Evolutionary conservation across 2,329 filamentous ascomycete genomes (phyloP).

Genomic region (Xylaria sp.): DNA sequence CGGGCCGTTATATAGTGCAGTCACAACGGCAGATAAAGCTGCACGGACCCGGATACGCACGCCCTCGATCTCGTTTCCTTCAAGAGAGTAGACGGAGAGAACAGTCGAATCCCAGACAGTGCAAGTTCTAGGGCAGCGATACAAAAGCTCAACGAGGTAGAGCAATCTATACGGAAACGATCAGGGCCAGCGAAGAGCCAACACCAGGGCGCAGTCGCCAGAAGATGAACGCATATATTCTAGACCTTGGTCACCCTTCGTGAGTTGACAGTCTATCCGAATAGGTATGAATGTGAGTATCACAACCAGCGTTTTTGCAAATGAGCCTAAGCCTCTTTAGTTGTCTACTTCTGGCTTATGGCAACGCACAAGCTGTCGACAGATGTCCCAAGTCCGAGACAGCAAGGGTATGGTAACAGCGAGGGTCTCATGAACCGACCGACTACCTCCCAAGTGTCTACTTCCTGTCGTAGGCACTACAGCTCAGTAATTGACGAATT

Average conservation of each 20-base stretch:
- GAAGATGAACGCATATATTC: constrained; percentile 12
- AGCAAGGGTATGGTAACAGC: not conserved
- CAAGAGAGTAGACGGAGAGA: not conserved
- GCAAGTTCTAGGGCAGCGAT: not conserved
- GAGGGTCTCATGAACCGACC: constrained; percentile 1
- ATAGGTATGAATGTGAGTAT: not conserved
- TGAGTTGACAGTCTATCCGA: not conserved
- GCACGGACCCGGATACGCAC: constrained; percentile 10
- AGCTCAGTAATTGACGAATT: not conserved
- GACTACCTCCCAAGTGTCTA: not conserved
- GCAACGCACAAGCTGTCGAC: not conserved
- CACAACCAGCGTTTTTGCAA: not conserved
- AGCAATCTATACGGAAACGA: not conserved
- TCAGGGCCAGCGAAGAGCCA: constrained; percentile 11
- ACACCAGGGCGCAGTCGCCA: constrained; percentile 12
- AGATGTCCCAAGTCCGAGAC: not conserved
- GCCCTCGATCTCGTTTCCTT: constrained; percentile 6
- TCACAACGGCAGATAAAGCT: constrained; percentile 15
- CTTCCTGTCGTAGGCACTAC: not conserved
- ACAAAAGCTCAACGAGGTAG: not conserved
- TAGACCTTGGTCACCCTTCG: not conserved
- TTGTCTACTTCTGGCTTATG: not conserved
- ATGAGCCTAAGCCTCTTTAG: not conserved
- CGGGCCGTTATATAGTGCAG: constrained; percentile 12
- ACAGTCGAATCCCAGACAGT: not conserved